Percentiles rank a stretch among this genome's conserved stretches.
These are phyloP conservation scores for Cercophora sp. DNA, from an alignment of 495 filamentous ascomycete species.

Conservation along the genomic window DNA sequence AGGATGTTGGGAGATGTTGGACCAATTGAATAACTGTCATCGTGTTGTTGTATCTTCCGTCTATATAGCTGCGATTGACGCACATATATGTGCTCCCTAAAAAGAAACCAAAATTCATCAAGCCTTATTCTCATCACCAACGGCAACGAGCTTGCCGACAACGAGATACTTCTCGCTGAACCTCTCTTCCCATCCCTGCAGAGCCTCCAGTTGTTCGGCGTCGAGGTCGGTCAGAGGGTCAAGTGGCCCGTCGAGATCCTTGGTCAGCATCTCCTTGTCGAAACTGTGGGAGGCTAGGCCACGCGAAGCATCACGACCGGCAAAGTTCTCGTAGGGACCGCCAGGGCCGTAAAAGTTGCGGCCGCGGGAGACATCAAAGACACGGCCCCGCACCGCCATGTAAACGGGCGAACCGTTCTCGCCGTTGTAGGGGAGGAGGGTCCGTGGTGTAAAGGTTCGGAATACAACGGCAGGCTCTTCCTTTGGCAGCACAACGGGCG, in stretches of 20 bases:
- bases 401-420: slow-evolving; percentile 68
- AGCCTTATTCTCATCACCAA: slow-evolving; percentile 31
- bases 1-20: slow-evolving; percentile 13
- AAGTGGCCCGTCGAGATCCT: slow-evolving; percentile 80
- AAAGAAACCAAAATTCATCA: neutral
- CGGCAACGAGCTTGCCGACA: slow-evolving; percentile 77
- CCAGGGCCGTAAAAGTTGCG: slow-evolving; percentile 91
- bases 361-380: slow-evolving; percentile 84
- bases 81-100: neutral
- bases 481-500: slow-evolving; percentile 57
- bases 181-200: slow-evolving; percentile 87
- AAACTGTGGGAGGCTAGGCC: slow-evolving; percentile 91
- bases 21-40: neutral
- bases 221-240: slow-evolving; percentile 75
- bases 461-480: slow-evolving; percentile 75
- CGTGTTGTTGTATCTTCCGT: no score
- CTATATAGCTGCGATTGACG: no score
- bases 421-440: slow-evolving; percentile 86
- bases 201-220: slow-evolving; percentile 72
- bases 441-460: slow-evolving; percentile 83
- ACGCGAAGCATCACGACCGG: slow-evolving; percentile 87
- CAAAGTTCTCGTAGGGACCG: slow-evolving; percentile 91
- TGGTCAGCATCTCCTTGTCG: slow-evolving; percentile 93
- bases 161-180: slow-evolving; percentile 93
- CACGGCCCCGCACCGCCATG: slow-evolving; percentile 74